Percentiles rank a stretch among this genome's conserved stretches.
Evolutionary conservation across 257 asterid species (phyloP).

Genomic region (Orobanche coerulescens): DNA sequence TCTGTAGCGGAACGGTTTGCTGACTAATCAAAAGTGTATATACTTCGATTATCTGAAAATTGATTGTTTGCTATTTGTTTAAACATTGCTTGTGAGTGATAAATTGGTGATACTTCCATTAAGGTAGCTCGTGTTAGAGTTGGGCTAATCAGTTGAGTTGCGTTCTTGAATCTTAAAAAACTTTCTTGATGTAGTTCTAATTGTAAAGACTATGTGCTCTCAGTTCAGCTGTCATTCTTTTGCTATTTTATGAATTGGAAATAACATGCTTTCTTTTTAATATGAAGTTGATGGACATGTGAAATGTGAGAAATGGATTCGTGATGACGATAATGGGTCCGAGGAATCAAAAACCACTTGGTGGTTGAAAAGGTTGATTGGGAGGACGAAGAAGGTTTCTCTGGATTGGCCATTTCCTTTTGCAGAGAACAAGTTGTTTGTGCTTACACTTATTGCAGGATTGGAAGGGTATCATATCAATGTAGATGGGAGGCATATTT

Average conservation of each 20-base stretch:
- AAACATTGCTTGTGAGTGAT: not conserved
- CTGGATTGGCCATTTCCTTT: constrained; percentile 95
- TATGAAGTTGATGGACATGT: constrained; percentile 83
- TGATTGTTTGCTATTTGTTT: not conserved
- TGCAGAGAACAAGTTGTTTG: constrained; percentile 80
- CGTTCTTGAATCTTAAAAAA: not conserved
- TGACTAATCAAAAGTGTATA: no score
- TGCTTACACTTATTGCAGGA: constrained; percentile 78
- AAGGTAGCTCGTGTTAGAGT: not conserved
- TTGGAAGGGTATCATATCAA: constrained; percentile 86
- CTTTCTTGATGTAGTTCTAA: constrained; percentile 3
- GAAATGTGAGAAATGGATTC: constrained; percentile 96
- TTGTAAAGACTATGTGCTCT: not conserved
- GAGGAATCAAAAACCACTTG: constrained; percentile 75
- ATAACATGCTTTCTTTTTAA: constrained; percentile 13
- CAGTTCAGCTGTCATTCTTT: constrained; percentile 5
- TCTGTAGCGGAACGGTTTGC: no score
- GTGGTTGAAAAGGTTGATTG: constrained; percentile 92
- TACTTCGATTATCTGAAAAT: not conserved
- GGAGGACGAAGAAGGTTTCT: constrained; percentile 73
- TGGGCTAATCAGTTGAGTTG: not conserved
- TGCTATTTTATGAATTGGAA: constrained; percentile 11
- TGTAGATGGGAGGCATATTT: constrained; percentile 82
- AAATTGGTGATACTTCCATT: not conserved
- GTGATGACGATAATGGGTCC: constrained; percentile 61